Evolutionary conservation across 2,329 filamentous ascomycete species (phyloP), one percentile per base, ranked within the genome.

Genomic region (Ciborinia camelliae): DNA sequence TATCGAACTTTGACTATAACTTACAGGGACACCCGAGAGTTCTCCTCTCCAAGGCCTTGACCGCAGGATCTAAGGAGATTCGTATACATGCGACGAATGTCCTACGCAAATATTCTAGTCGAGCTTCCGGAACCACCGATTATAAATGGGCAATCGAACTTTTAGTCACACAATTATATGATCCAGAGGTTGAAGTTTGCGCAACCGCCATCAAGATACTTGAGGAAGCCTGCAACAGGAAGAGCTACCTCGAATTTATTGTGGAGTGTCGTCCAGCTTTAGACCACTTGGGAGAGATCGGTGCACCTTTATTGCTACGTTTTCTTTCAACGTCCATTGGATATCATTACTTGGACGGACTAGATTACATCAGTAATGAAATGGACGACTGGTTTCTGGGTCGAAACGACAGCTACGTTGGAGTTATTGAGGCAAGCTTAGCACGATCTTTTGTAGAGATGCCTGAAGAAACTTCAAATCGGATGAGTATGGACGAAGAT

Each of bases 381-480:
- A 99, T 99, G 95, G 95, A 99, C 71, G 96, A 99, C 78, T 99
- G 95, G 95, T 99, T 98, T 74, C 82, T 99, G 37, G 95, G 95
- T 18, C 88, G 95, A 52, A 99, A 99, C 74, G 94, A 99, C 75
- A 89, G 88, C n/a, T 99, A 99, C 71, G 95, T 99, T 59, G 85
- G 87, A 45, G 85, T 98, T 48, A 94, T 99, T 48, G 95, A 99
- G 77, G 95, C 96, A n/a, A 96, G 93, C 63, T 82, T 99, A 60
- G 92, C 93, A 39, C 88, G 92, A 66, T 90, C 93, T 0, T 93
- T 97, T 74, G 76, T 83, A 69, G 70, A 82, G 75, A 71, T 77
- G 75, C 68, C 71, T 80, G 81, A 73, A 81, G 74, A 75, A 26
- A 63, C 67, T 15, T 73, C 74, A 26, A 68, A 69, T 62, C 71